Percentiles rank a stretch among this genome's conserved stretches.
Conservation (phyloP, 495 filamentous ascomycete genomes). For the Podospora fimiseda region DNA sequence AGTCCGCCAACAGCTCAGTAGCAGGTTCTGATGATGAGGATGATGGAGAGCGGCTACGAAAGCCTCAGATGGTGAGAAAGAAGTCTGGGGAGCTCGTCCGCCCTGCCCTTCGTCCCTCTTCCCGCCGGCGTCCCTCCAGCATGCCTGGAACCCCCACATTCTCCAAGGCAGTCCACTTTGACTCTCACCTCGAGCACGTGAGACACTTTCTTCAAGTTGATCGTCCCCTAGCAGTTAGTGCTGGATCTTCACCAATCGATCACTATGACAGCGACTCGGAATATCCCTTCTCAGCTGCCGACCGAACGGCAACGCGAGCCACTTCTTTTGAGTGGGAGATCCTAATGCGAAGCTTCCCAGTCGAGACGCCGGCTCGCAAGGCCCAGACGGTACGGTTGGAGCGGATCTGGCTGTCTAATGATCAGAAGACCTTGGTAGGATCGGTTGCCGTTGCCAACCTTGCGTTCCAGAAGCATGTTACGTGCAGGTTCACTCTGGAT, state of each 20-base stretch:
- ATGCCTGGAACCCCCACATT: conserved; percentile 97
- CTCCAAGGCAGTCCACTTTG: conserved; percentile 92
- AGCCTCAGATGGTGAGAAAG: conserved; percentile 88
- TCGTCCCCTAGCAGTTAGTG: conserved; percentile 87
- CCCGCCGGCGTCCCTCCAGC: conserved; percentile 76
- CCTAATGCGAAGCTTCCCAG: conserved; percentile 73
- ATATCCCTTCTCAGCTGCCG: conserved; percentile 71
- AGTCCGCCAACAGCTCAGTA: conserved; percentile 48
- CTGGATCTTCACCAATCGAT: conserved; percentile 89
- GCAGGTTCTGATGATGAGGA: conserved; percentile 58
- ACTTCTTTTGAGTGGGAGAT: conserved; percentile 82
- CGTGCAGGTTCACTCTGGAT: conserved; percentile 89
- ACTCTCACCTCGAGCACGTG: conserved; percentile 88
- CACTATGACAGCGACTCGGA: conserved; percentile 74
- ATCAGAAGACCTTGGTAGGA: conserved; percentile 80
- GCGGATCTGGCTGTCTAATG: conserved; percentile 73
- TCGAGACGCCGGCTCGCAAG: conserved; percentile 56
- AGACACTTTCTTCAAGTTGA: conserved; percentile 92
- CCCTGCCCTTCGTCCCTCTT: conserved; percentile 76
- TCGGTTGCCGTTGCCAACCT: conserved; percentile 80
- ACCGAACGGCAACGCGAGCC: conserved; percentile 34
- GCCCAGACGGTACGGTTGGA: conserved; percentile 68
- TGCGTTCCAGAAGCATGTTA: conserved; percentile 81
- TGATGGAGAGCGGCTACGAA: conserved; percentile 56
- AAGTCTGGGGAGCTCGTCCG: conserved; percentile 97